Evolutionary conservation across 164 flowering plant species (phyloP).

Genomic region (Aristolochia fimbriata): DNA sequence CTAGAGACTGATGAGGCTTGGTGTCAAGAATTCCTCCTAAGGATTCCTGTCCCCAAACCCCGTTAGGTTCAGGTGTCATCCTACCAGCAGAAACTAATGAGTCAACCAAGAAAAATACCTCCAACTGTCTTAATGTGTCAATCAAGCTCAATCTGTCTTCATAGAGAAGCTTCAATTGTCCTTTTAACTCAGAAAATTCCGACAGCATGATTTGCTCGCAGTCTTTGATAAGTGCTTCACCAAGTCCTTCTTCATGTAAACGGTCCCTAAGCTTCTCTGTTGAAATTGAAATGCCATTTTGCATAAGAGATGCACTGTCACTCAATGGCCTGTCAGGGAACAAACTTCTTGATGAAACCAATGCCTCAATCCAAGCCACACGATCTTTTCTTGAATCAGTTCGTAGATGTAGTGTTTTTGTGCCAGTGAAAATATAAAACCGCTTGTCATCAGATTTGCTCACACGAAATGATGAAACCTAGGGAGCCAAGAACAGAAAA

Average conservation of each 20-base stretch:
- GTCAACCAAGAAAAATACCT: slow-evolving; percentile 32
- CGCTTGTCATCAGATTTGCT: slow-evolving; percentile 73
- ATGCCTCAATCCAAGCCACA: slow-evolving; percentile 76
- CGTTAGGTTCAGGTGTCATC: not conserved
- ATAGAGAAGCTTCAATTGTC: slow-evolving; percentile 52
- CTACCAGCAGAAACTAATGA: not conserved
- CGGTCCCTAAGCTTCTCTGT: slow-evolving; percentile 61
- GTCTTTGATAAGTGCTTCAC: slow-evolving; percentile 54
- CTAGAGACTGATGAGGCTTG: too few relatives aligned
- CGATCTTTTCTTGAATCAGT: slow-evolving; percentile 60
- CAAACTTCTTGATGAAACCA: slow-evolving; percentile 45
- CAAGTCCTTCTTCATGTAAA: slow-evolving; percentile 52
- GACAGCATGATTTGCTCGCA: slow-evolving; percentile 83
- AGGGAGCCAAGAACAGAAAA: not conserved
- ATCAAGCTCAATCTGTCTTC: slow-evolving; percentile 59
- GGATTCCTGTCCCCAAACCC: too few relatives aligned
- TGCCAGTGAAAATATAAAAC: slow-evolving; percentile 87
- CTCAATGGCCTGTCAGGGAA: slow-evolving; percentile 32
- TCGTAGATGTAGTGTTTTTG: slow-evolving; percentile 85
- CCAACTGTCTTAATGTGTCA: slow-evolving; percentile 63
- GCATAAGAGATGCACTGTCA: slow-evolving; percentile 33
- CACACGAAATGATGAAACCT: slow-evolving; percentile 80
- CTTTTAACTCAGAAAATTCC: slow-evolving; percentile 63
- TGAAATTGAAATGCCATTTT: slow-evolving; percentile 46
- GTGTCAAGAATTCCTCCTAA: too few relatives aligned